Conservation (phyloP, 768 basidiomycete genomes). For the Melanogaster broomeanus region DNA sequence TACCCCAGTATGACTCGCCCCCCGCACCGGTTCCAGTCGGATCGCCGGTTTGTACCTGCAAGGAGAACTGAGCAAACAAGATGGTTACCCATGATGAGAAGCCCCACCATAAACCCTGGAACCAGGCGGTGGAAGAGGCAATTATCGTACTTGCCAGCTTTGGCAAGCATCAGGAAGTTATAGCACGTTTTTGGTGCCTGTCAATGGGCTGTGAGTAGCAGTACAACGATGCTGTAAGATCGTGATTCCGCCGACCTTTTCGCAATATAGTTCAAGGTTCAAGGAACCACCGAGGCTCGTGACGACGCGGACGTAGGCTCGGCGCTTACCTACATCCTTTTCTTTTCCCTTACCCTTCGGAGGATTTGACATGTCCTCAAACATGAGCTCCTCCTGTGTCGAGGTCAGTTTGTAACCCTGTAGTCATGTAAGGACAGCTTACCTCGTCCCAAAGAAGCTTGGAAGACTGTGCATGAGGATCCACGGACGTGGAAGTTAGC, state of each 20-base stretch:
- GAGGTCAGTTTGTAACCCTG: neutral
- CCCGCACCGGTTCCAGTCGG: constrained; percentile 95
- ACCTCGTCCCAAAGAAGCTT: constrained; percentile 96
- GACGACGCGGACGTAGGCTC: constrained; percentile 94
- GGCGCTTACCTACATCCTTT: constrained; percentile 86
- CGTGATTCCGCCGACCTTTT: constrained; percentile 55
- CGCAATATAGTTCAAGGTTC: constrained; percentile 85
- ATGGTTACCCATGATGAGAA: neutral
- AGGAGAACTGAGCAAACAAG: constrained; percentile 3
- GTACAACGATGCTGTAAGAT: neutral
- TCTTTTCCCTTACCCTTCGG: constrained; percentile 89
- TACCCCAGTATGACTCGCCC: constrained; percentile 92
- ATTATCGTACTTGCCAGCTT: constrained; percentile 86
- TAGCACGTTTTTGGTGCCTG: constrained; percentile 98
- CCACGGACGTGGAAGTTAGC: constrained; percentile 89
- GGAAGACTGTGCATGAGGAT: constrained; percentile 65
- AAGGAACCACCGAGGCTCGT: constrained; percentile 89
- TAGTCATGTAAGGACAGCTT: neutral
- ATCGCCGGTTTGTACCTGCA: constrained; percentile 95
- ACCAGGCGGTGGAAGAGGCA: constrained; percentile 91
- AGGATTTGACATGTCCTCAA: constrained; percentile 84
- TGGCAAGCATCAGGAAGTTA: constrained; percentile 94
- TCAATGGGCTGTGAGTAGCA: neutral
- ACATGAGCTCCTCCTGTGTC: constrained; percentile 91
- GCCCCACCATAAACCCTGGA: constrained; percentile 88